phyloP scores from a whole-genome alignment of 2,329 filamentous ascomycete species.

The Neonectria neomacrospora region DNA sequence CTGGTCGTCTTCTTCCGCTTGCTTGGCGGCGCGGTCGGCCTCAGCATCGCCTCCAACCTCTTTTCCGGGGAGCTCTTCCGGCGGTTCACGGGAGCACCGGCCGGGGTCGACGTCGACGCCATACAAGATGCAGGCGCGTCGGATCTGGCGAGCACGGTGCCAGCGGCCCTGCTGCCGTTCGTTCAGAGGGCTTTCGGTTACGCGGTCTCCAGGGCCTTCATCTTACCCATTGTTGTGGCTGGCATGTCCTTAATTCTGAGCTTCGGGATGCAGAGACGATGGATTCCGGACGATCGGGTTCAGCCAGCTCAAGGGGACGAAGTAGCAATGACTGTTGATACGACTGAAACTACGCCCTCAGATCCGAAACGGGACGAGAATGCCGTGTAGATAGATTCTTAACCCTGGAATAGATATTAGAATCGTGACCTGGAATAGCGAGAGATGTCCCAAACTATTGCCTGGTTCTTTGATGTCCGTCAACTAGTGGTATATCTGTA shows the following conservation, averaged over 20 bases:
- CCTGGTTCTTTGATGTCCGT: no score
- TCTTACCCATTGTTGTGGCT: constrained; percentile 27
- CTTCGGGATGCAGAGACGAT: constrained; percentile 29
- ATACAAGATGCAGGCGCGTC: constrained; percentile 20
- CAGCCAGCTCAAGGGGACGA: constrained; percentile 8
- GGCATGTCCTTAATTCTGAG: constrained; percentile 23
- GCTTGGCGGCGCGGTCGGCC: constrained; percentile 51
- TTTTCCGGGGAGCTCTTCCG: constrained; percentile 29
- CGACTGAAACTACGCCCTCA: background rate
- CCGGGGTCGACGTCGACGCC: constrained; percentile 7
- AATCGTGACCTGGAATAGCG: background rate
- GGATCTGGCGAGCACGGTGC: constrained; percentile 13
- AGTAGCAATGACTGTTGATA: background rate
- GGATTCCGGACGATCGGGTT: constrained; percentile 29
- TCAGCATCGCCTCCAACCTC: constrained; percentile 35
- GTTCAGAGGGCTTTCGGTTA: constrained; percentile 19
- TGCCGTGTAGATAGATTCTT: constrained; percentile 7
- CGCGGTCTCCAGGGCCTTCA: constrained; percentile 16
- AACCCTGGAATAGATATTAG: background rate
- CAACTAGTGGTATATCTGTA: background rate
- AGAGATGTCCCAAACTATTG: no score
- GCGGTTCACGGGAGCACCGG: constrained; percentile 5
- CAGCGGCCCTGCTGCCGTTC: constrained; percentile 12
- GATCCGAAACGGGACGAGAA: constrained; percentile 10
- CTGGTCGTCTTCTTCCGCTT: constrained; percentile 57